These are phyloP conservation scores for Dalbergia cultrata DNA, from an alignment of 306 rosid species.

Conservation along the genomic window DNA sequence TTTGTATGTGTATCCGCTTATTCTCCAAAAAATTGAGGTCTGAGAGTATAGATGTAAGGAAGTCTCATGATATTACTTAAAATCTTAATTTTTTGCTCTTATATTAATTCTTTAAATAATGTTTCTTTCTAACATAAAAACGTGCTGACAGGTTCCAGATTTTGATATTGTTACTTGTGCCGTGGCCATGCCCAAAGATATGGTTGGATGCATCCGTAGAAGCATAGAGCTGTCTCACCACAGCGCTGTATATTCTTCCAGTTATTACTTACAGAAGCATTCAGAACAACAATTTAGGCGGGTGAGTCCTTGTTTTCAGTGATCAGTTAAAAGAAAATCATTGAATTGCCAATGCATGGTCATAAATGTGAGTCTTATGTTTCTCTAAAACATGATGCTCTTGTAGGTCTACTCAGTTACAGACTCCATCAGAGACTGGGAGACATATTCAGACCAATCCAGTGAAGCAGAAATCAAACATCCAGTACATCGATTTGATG, in stretches of 20 bases:
- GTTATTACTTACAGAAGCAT: constrained; percentile 35
- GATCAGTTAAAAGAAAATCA: constrained; percentile 22
- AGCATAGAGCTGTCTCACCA: constrained; percentile 56
- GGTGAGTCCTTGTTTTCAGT: constrained; percentile 52
- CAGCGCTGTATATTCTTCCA: constrained; percentile 43
- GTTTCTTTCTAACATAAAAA: constrained; percentile 31
- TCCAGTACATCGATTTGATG: constrained; percentile 41
- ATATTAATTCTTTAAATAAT: neutral
- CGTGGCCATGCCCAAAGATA: constrained; percentile 61
- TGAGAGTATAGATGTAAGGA: constrained; percentile 52
- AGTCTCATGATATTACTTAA: constrained; percentile 4
- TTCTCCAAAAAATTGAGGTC: constrained; percentile 61
- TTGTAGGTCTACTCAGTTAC: constrained; percentile 48
- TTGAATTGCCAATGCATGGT: constrained; percentile 8
- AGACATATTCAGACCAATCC: constrained; percentile 43
- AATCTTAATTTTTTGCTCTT: constrained; percentile 22
- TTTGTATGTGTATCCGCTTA: constrained; percentile 69
- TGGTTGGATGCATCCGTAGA: constrained; percentile 61
- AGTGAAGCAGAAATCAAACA: constrained; percentile 37
- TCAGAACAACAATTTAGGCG: constrained; percentile 42
- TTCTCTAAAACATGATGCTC: constrained; percentile 26
- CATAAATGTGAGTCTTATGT: constrained; percentile 21
- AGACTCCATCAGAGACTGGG: constrained; percentile 36
- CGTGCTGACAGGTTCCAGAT: constrained; percentile 65
- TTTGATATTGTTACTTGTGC: constrained; percentile 63